Evolutionary conservation across 176 grass and related monocot species (phyloP).

Genomic region (Phoenix roebelenii): DNA sequence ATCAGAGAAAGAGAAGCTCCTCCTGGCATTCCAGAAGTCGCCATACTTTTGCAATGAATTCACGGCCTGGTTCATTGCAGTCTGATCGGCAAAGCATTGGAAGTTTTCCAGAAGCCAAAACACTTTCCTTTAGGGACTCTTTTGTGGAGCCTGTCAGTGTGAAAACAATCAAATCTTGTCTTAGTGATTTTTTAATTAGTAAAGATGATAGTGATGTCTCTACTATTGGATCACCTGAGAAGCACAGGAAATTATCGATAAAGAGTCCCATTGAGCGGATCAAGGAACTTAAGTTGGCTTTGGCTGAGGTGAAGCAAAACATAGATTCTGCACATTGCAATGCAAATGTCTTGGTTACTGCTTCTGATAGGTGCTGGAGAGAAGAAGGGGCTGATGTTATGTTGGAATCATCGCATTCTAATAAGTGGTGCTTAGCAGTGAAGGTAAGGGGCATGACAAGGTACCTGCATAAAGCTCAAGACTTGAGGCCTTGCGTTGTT

Average conservation of each 20-base stretch:
- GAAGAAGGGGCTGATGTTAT: constrained; percentile 62
- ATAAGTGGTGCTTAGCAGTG: constrained; percentile 71
- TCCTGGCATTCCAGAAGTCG: constrained; percentile 26
- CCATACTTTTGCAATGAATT: constrained; percentile 13
- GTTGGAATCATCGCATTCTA: constrained; percentile 48
- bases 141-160: background rate
- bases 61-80: constrained; percentile 9
- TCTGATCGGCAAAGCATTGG: constrained; percentile 1
- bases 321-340: constrained; percentile 55
- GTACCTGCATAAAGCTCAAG: constrained; percentile 46
- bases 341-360: constrained; percentile 61
- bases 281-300: constrained; percentile 26
- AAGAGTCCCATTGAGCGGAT: constrained; percentile 52
- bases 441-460: constrained; percentile 50
- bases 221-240: constrained; percentile 40
- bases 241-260: constrained; percentile 39
- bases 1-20: constrained; percentile 65
- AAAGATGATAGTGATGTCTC: constrained; percentile 74
- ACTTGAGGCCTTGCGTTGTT: constrained; percentile 50
- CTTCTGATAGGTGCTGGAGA: constrained; percentile 68
- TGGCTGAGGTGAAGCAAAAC: constrained; percentile 73
- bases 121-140: background rate
- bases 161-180: background rate
- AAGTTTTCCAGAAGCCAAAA: background rate
- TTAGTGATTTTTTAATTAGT: constrained; percentile 46